Conservation (phyloP, 352 stramenopile genomes). For the Peronosclerospora sorghi region DNA sequence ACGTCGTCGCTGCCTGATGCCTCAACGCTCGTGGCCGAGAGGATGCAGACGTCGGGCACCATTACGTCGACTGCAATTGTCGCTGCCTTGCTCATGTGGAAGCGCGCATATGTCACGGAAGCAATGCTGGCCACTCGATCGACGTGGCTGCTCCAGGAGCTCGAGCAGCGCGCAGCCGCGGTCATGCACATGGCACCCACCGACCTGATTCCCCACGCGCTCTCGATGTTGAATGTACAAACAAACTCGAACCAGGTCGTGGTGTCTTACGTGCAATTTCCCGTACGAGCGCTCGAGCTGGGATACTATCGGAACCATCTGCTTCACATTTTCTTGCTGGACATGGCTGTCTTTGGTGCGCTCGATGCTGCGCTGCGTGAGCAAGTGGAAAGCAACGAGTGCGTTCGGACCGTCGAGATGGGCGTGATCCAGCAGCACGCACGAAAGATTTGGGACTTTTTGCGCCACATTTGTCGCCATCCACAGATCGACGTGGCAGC, state of each 20-base stretch:
- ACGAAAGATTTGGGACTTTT: constrained; percentile 43
- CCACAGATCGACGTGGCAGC: constrained; percentile 30
- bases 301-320: constrained; percentile 83
- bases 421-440: constrained; percentile 29
- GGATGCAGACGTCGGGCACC: constrained; percentile 67
- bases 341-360: constrained; percentile 59
- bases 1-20: constrained; percentile 35
- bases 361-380: constrained; percentile 32
- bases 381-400: constrained; percentile 2
- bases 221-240: constrained; percentile 48
- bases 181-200: constrained; percentile 50
- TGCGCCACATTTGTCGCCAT: constrained; percentile 61
- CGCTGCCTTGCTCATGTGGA: constrained; percentile 69
- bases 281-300: constrained; percentile 57
- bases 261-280: constrained; percentile 38
- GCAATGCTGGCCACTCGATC: constrained; percentile 46
- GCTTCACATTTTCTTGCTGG: constrained; percentile 64
- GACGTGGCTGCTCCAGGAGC: constrained; percentile 46
- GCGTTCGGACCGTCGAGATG: constrained; percentile 12
- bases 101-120: constrained; percentile 41
- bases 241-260: constrained; percentile 32
- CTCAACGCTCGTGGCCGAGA: constrained; percentile 38
- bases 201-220: constrained; percentile 41
- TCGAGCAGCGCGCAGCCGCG: constrained; percentile 31
- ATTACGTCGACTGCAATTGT: constrained; percentile 70